Base-by-base conservation (phyloP, 2,329 filamentous ascomycete genomes). In the Phialemonium atrogriseum region DNA sequence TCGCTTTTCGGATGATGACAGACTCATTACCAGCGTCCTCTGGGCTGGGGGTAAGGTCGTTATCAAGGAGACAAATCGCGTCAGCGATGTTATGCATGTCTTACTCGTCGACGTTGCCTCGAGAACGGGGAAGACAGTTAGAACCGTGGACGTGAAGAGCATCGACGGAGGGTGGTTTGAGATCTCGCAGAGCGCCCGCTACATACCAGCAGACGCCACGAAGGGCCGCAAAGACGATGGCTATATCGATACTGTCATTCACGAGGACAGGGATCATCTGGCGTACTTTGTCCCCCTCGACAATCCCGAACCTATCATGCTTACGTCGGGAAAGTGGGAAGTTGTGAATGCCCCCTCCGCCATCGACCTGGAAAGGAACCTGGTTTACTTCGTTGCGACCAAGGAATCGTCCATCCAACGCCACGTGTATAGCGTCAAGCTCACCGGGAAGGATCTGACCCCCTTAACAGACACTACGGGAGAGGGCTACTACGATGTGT, bases 131-230 rank as follows among this genome's bases (percentile, higher is more conserved):
- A 83, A 81, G 54, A 80, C 84, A 1, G 77, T 95, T 28, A 73
- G 89, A 41, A 81, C 78, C 13, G 73, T 84, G 29, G 77, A 98
- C 54, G 77, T 95, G 29, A 74, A 77, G 42, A 70, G 80, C 35
- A 67, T 95, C n/a, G 91, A 98, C 53, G 88, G 88, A 14, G 93
- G 91, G 20, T 98, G 91, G 91, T 89, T 95, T 47, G 91, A 98
- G 59, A 85, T 94, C 24, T 85, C 86, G 1, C 81, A 94, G 47
- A 75, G 80, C 24, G 94, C 88, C 4, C 77, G 67, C 10, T 96
- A 82, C 50, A 80, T 98, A 35, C 91, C 91, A 2, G 84, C 86
- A 4, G 85, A 95, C 52, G 72, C 82, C 14, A 55, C 61, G 9
- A 85, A 84, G 40, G 84, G 84, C 10, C 78, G 88, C 14, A 66